Conservation (phyloP, 192 early-diverging fungal genomes). For the Bifiguratus adelaidae region DNA sequence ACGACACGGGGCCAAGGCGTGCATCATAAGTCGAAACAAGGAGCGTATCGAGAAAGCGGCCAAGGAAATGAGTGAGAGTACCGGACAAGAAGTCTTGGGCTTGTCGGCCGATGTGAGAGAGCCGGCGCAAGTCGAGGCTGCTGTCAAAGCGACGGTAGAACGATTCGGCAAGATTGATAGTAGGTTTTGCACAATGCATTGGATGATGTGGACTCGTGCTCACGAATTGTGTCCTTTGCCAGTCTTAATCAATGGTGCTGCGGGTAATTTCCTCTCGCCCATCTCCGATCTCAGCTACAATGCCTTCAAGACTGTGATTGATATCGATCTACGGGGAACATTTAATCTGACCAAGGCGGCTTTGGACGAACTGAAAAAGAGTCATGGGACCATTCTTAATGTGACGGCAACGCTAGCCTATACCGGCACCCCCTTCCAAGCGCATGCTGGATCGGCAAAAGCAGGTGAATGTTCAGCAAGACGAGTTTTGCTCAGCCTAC, state of each 20-base stretch:
- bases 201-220: too few relatives aligned
- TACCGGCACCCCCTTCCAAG: constrained; percentile 32
- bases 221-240: too few relatives aligned
- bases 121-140: constrained; percentile 40
- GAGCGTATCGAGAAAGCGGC: constrained; percentile 57
- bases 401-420: constrained; percentile 63
- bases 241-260: constrained; percentile 42
- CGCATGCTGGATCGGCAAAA: constrained; percentile 19
- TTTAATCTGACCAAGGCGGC: constrained; percentile 67
- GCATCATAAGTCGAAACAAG: constrained; percentile 49
- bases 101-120: constrained; percentile 57
- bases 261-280: constrained; percentile 67
- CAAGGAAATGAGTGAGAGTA: constrained; percentile 40
- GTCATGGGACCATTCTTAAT: constrained; percentile 56
- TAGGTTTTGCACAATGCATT: too few relatives aligned
- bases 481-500: too few relatives aligned
- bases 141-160: constrained; percentile 45
- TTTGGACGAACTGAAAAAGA: constrained; percentile 52
- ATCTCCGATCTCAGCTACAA: constrained; percentile 53
- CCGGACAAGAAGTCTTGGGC: constrained; percentile 42
- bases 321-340: constrained; percentile 50
- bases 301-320: constrained; percentile 60
- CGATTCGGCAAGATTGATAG: constrained; percentile 58
- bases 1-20: constrained; percentile 47
- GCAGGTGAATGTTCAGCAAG: too few relatives aligned